A percentile compares a stretch with the other conserved stretches of the same genome.
These are phyloP conservation scores for Arachnopeziza araneosa DNA, from an alignment of 2,329 filamentous ascomycete species.

Conservation along the genomic window DNA sequence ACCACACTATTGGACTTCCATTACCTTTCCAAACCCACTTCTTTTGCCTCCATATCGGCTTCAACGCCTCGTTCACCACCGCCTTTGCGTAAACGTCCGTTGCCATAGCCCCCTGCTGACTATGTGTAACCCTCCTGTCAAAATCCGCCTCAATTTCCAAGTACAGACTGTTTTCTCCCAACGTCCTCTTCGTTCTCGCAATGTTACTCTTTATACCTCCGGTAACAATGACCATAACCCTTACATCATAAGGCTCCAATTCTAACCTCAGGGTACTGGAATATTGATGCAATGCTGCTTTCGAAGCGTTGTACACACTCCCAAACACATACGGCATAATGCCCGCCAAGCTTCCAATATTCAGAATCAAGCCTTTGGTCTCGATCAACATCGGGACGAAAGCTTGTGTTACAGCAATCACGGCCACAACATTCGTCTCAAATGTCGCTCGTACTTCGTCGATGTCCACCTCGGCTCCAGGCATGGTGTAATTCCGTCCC, in stretches of 20 bases:
- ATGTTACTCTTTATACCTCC: conserved; percentile 2
- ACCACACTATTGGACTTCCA: conserved; percentile 16
- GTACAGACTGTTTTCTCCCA: conserved; percentile 20
- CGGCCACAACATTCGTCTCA: conserved; percentile 30
- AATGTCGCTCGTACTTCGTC: conserved; percentile 26
- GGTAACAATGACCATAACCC: conserved; percentile 1
- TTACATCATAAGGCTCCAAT: conserved; percentile 12
- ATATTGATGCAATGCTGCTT: conserved; percentile 9
- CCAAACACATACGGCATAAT: conserved; percentile 5
- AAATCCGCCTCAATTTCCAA: conserved; percentile 17
- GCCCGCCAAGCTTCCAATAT: conserved; percentile 35
- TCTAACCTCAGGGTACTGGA: conserved; percentile 12
- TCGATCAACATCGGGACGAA: conserved; percentile 26
- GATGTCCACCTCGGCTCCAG: conserved; percentile 30
- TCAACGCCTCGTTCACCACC: conserved; percentile 24
- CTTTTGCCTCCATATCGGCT: conserved; percentile 6
- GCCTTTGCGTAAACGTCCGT: conserved; percentile 21
- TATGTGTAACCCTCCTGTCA: conserved; percentile 18
- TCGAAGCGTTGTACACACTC: conserved; percentile 11
- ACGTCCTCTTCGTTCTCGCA: background rate
- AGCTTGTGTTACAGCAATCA: conserved; percentile 28
- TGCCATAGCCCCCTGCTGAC: conserved; percentile 22
- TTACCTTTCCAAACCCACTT: conserved; percentile 25
- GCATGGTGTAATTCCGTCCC: conserved; percentile 14
- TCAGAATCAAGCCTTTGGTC: conserved; percentile 38